Conservation (phyloP, 495 filamentous ascomycete species). For the Ascodesmis nigricans region DNA sequence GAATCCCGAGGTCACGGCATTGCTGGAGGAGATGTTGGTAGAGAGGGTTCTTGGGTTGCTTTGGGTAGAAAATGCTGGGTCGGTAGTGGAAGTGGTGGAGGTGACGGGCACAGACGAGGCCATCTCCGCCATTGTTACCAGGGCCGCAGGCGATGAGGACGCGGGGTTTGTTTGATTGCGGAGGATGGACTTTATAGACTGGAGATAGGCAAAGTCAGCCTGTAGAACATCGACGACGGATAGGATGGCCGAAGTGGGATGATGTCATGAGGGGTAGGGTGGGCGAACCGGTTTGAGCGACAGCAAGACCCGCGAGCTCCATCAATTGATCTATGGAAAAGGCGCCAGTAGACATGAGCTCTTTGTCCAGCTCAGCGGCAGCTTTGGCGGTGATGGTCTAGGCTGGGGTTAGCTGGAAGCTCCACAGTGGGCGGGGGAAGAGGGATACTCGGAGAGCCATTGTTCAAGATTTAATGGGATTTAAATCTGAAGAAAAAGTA, state of each 20-base stretch:
- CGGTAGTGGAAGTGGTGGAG: slow-evolving; percentile 84
- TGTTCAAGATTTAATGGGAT: background rate
- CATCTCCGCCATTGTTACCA: slow-evolving; percentile 51
- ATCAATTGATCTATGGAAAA: slow-evolving; percentile 94
- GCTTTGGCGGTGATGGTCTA: slow-evolving; percentile 74
- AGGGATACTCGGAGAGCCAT: slow-evolving; percentile 4
- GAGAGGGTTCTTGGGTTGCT: slow-evolving; percentile 67
- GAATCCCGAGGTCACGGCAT: slow-evolving; percentile 56
- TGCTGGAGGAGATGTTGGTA: slow-evolving; percentile 76
- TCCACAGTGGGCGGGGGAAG: background rate
- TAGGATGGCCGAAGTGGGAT: slow-evolving; percentile 2
- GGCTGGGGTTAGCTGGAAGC: background rate
- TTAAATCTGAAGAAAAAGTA: background rate
- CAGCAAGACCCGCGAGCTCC: slow-evolving; percentile 84
- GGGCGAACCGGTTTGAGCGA: slow-evolving; percentile 63
- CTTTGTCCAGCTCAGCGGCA: slow-evolving; percentile 70
- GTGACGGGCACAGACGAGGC: slow-evolving; percentile 83
- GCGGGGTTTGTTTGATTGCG: slow-evolving; percentile 41
- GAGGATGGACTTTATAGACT: slow-evolving; percentile 75
- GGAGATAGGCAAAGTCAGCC: no score
- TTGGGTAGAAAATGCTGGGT: slow-evolving; percentile 82
- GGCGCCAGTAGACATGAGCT: slow-evolving; percentile 79
- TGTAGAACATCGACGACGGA: no score
- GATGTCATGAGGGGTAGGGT: background rate
- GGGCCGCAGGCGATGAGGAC: slow-evolving; percentile 81